phyloP scores from a whole-genome alignment of 2,329 filamentous ascomycete species.

The Leptosphaerulina australis region DNA sequence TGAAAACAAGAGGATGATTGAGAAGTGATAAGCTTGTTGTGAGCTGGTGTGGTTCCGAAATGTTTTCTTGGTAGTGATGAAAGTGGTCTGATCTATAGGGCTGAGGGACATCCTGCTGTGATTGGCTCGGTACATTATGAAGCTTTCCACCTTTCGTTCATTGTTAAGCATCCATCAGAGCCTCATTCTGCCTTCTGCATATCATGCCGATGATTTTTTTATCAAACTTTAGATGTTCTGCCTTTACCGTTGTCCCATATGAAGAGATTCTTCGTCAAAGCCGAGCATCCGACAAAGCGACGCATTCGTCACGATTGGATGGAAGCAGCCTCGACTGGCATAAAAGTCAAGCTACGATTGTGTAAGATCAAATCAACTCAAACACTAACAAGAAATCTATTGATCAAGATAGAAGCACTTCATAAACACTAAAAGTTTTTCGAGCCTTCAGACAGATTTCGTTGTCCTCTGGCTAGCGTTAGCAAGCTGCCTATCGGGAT shows the following conservation, averaged over 20 bases:
- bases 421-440: neutral
- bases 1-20: neutral
- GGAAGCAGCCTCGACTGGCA: too few relatives aligned
- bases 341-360: too few relatives aligned
- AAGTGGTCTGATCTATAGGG: constrained; percentile 41
- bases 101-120: constrained; percentile 22
- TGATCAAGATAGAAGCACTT: neutral
- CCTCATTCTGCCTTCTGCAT: neutral
- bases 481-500: neutral
- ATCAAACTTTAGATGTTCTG: too few relatives aligned
- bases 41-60: constrained; percentile 13
- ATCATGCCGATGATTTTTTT: neutral
- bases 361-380: too few relatives aligned
- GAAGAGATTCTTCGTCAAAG: too few relatives aligned
- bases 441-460: constrained; percentile 1
- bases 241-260: too few relatives aligned
- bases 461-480: neutral
- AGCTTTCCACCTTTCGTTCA: neutral
- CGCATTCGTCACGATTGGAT: neutral
- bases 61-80: constrained; percentile 29
- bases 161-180: neutral
- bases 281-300: too few relatives aligned
- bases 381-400: too few relatives aligned
- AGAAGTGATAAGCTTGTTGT: neutral
- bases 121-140: constrained; percentile 13